Percentiles rank a stretch among this genome's conserved stretches.
Evolutionary conservation across 352 stramenopile species (phyloP).

Genomic region (Globisporangium middletonii): DNA sequence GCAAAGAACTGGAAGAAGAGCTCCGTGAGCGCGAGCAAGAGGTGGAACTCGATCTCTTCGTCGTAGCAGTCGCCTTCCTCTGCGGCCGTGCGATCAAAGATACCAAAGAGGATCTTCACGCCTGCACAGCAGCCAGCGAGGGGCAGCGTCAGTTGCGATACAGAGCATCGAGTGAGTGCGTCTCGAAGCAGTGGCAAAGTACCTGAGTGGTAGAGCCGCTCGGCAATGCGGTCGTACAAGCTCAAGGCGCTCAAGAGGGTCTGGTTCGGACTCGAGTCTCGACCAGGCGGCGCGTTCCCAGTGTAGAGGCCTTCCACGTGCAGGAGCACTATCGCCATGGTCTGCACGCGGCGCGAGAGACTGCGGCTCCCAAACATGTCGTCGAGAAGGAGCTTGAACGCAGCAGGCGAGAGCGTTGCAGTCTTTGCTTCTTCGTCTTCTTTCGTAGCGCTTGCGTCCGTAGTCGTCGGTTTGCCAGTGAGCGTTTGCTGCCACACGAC

Average conservation of each 20-base stretch:
- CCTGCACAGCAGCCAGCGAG: constrained; percentile 15
- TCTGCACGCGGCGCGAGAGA: constrained; percentile 46
- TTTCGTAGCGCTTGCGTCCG: constrained; percentile 4
- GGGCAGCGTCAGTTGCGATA: not conserved
- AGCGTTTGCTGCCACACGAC: constrained; percentile 44
- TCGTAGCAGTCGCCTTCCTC: constrained; percentile 72
- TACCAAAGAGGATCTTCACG: constrained; percentile 58
- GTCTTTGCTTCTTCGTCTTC: constrained; percentile 5
- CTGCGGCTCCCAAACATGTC: constrained; percentile 42
- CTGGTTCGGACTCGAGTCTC: constrained; percentile 15
- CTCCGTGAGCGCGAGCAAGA: constrained; percentile 49
- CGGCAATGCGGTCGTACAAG: constrained; percentile 30
- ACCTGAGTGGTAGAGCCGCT: constrained; percentile 42
- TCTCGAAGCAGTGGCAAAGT: not conserved
- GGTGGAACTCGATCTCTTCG: constrained; percentile 65
- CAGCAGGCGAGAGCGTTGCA: constrained; percentile 20
- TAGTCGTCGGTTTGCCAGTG: not conserved
- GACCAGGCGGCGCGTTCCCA: constrained; percentile 13
- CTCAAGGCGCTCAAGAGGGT: constrained; percentile 21
- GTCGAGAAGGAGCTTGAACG: constrained; percentile 35
- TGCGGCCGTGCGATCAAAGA: constrained; percentile 61
- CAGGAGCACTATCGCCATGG: constrained; percentile 59
- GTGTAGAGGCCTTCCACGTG: constrained; percentile 31
- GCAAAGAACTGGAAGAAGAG: constrained; percentile 57
- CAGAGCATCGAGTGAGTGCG: too few relatives aligned